These are phyloP conservation scores for Boletus sp. DNA, from an alignment of 768 basidiomycete species.

Conservation along the genomic window DNA sequence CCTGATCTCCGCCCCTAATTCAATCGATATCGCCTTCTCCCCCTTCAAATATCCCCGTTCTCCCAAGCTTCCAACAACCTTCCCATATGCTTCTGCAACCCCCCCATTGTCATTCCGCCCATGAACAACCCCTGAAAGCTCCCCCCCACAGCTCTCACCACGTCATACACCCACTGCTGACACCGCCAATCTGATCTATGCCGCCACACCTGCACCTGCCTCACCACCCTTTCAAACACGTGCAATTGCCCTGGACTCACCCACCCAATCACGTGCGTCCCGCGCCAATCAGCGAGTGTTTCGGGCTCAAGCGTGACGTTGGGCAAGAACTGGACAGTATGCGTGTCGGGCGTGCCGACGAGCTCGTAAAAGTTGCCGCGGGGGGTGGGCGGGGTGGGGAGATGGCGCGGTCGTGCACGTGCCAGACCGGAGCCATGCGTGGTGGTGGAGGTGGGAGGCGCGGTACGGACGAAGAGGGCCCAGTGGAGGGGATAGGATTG, in stretches of 20 bases:
- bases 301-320: constrained; percentile 8
- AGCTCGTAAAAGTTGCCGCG: constrained; percentile 30
- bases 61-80: constrained; percentile 32
- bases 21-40: neutral
- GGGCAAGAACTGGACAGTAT: constrained; percentile 14
- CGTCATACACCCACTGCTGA: constrained; percentile 30
- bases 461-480: constrained; percentile 31
- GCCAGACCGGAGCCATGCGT: neutral
- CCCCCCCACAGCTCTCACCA: constrained; percentile 5
- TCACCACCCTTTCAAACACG: constrained; percentile 16
- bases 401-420: neutral
- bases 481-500: constrained; percentile 23
- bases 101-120: constrained; percentile 12
- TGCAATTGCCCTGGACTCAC: constrained; percentile 10
- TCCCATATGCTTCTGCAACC: constrained; percentile 25
- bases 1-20: constrained; percentile 2
- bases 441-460: neutral
- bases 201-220: constrained; percentile 20
- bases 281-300: constrained; percentile 23
- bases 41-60: constrained; percentile 23
- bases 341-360: constrained; percentile 26
- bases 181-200: constrained; percentile 21
- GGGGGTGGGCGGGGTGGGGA: neutral
- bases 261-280: constrained; percentile 25
- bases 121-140: constrained; percentile 10